Percentiles rank a stretch among this genome's conserved stretches.
Evolutionary conservation across 2,329 filamentous ascomycete species (phyloP).

Genomic region (Cercospora sojina): DNA sequence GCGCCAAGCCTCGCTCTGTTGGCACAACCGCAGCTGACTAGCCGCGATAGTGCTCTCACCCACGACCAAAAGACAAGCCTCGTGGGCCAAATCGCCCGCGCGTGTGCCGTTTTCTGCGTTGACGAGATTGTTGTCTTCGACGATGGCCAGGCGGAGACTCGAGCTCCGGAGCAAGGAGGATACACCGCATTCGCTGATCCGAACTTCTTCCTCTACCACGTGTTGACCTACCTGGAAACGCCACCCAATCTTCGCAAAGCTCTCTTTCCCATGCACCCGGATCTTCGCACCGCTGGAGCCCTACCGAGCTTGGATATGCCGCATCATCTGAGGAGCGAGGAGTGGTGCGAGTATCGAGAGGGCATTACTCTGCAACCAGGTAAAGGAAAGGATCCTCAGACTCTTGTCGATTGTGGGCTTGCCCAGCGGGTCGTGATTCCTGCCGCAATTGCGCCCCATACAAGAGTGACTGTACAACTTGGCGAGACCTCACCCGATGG

Average conservation of each 20-base stretch:
- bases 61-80: conserved; percentile 73
- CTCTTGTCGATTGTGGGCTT: conserved; percentile 54
- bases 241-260: conserved; percentile 76
- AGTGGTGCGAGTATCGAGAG: conserved; percentile 78
- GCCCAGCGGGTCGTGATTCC: conserved; percentile 52
- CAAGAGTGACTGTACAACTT: conserved; percentile 71
- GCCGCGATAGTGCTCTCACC: conserved; percentile 60
- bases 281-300: conserved; percentile 69
- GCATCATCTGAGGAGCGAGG: conserved; percentile 72
- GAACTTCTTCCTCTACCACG: conserved; percentile 74
- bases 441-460: conserved; percentile 65
- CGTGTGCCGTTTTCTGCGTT: conserved; percentile 77
- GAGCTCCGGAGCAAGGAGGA: conserved; percentile 43
- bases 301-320: conserved; percentile 81
- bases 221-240: conserved; percentile 79
- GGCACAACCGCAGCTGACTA: not conserved
- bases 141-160: conserved; percentile 55
- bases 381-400: conserved; percentile 44
- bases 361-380: conserved; percentile 59
- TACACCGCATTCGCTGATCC: conserved; percentile 72
- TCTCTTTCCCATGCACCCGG: conserved; percentile 76
- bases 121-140: conserved; percentile 83
- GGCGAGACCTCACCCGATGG: conserved; percentile 41
- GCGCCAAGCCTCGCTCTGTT: not conserved
- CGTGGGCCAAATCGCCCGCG: conserved; percentile 74